phyloP scores from a whole-genome alignment of 176 grass and related monocot species.

The Bromus sterilis region DNA sequence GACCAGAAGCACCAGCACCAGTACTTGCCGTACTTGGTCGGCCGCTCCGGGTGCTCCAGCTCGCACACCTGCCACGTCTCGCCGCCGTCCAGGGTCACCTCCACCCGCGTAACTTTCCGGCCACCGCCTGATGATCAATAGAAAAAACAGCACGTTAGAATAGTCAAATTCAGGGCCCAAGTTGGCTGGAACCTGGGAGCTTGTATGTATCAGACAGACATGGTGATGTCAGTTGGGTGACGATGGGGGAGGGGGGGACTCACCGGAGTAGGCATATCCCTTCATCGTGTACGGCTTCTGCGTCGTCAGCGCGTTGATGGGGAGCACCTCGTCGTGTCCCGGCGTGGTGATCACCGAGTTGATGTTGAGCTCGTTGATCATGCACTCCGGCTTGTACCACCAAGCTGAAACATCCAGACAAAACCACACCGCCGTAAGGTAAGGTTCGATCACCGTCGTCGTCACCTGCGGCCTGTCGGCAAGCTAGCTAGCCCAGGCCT shows the following conservation, averaged over 20 bases:
- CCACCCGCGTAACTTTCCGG: conserved; percentile 71
- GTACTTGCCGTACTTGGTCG: conserved; percentile 70
- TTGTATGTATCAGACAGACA: neutral
- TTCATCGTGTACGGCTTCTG: conserved; percentile 53
- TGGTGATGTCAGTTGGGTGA: neutral
- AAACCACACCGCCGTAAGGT: neutral
- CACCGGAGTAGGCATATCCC: conserved; percentile 85
- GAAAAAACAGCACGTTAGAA: neutral
- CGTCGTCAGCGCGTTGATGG: conserved; percentile 63
- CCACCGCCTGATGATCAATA: conserved; percentile 66
- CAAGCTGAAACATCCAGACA: conserved; percentile 37
- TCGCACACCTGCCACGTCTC: conserved; percentile 58
- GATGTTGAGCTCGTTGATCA: conserved; percentile 90
- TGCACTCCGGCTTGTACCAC: conserved; percentile 98
- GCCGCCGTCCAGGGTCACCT: conserved; percentile 74
- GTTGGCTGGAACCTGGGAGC: neutral
- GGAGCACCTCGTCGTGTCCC: conserved; percentile 56
- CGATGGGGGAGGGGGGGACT: neutral
- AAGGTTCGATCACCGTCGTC: neutral
- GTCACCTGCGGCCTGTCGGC: neutral
- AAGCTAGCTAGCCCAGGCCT: too few species aligned
- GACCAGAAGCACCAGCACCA: conserved; percentile 99
- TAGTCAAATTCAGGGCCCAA: neutral
- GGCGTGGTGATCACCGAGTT: conserved; percentile 92
- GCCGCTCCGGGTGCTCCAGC: conserved; percentile 56